Evolutionary conservation across 2,329 filamentous ascomycete species (phyloP).

Genomic region (Magnaporthiopsis rhizophila): DNA sequence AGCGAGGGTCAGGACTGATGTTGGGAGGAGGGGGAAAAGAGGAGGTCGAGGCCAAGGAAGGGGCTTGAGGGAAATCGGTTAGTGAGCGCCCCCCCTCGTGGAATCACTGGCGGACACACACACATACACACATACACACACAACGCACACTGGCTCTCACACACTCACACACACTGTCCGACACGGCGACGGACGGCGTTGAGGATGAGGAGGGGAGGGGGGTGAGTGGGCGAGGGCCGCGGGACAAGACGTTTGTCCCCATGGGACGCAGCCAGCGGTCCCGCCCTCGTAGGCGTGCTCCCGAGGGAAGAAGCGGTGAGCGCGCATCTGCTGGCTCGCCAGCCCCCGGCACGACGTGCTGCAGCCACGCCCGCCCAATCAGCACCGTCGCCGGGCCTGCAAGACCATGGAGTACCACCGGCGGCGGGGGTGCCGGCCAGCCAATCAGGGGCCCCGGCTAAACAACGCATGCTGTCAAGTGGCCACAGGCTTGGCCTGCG

Average conservation of each 20-base stretch:
- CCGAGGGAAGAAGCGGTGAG: slow-evolving; percentile 23
- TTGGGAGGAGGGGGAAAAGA: slow-evolving; percentile 3
- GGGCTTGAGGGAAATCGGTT: background rate
- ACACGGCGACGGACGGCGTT: background rate
- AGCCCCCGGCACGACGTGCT: slow-evolving; percentile 16
- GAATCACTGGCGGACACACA: background rate
- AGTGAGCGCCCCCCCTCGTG: slow-evolving; percentile 2
- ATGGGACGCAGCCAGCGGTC: background rate
- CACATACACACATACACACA: background rate
- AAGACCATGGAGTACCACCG: slow-evolving; percentile 15
- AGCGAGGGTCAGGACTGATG: slow-evolving; percentile 11
- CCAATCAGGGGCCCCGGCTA: slow-evolving; percentile 6
- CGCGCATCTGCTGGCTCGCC: slow-evolving; percentile 17
- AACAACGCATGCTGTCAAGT: slow-evolving; percentile 4
- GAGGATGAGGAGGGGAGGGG: slow-evolving; percentile 1
- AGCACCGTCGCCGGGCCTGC: slow-evolving; percentile 14
- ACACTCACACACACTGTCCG: background rate
- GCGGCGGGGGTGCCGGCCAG: slow-evolving; percentile 10
- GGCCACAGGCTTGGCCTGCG: background rate
- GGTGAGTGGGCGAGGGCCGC: background rate
- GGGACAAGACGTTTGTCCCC: slow-evolving; percentile 3
- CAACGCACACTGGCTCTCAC: background rate
- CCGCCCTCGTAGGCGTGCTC: slow-evolving; percentile 5
- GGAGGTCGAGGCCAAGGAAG: background rate
- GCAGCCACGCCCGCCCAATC: slow-evolving; percentile 17